Evolutionary conservation across 768 basidiomycete genomes (phyloP), one percentile per base, ranked within the genome.

Genomic region (Harrya chromipes): DNA sequence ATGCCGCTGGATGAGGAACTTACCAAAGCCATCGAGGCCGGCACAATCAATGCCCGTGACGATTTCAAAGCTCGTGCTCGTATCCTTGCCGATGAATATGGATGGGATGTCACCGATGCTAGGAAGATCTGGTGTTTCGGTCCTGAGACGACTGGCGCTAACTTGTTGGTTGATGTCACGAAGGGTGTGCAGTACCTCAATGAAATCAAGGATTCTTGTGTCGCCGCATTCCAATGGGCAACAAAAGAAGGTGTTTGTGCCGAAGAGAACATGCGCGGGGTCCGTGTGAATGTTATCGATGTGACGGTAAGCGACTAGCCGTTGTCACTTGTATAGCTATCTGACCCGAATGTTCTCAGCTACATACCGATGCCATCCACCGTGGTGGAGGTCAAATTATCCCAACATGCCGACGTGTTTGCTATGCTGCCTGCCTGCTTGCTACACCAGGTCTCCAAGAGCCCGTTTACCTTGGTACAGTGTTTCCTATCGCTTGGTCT

Each of bases 91-190:
- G 97, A 99, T 69, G 94, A 97, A 58, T 87, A 75, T 68, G 93
- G 92, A 47, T 98, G 97, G 97, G 97, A 99, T 70, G 94, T 98
- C 59, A 97, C 97, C 53, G 97, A 99, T 65, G 97, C 97, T 61
- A 82, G 97, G 67, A 97, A 97, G 82, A 98, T 99, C 68, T 99
- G 97, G 97, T 92, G 90, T 74, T 99, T 99, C 80, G 97, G 95
- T 62, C 97, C 97, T 55, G 97, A 99, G 58, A 97, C 92, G 44
- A 93, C 90, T 58, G 97, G 97, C 39, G 85, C 97, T 49, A 99
- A 99, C 76, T 72, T 99, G 72, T 74, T 99, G 71, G 92, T 97
- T 63, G 97, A 99, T 74, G 90, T 88, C 60, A 97, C 97, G 63
- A 99, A 98, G 83, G 97, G 93, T 77, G 93, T 97, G 51, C 97